phyloP scores from a whole-genome alignment of 768 basidiomycete species.

The Panaeolus papilionaceus region DNA sequence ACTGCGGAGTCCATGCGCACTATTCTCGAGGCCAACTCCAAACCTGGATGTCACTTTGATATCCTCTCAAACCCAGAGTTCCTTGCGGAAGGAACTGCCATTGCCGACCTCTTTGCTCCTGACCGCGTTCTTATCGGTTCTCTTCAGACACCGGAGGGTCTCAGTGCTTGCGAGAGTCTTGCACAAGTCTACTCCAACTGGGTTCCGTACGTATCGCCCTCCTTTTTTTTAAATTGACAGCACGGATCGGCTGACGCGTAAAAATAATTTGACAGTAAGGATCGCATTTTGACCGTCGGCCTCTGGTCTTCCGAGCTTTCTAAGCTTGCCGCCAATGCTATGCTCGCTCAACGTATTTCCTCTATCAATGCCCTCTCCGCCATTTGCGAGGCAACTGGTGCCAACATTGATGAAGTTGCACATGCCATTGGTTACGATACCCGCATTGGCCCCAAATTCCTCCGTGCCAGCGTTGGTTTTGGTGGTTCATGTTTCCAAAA shows the following conservation, averaged over 20 bases:
- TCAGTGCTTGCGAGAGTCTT: conserved; percentile 78
- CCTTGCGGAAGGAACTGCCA: conserved; percentile 97
- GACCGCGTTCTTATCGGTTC: conserved; percentile 98
- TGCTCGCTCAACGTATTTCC: conserved; percentile 99
- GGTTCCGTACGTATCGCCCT: conserved; percentile 76
- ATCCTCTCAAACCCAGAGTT: conserved; percentile 99
- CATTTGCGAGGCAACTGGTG: conserved; percentile 98
- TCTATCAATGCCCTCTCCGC: conserved; percentile 98
- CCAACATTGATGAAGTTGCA: conserved; percentile 98
- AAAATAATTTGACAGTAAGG: conserved; percentile 47
- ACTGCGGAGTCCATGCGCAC: conserved; percentile 99
- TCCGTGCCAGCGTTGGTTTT: conserved; percentile 95
- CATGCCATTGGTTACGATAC: conserved; percentile 93
- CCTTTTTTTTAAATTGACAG: conserved; percentile 9
- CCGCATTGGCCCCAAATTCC: conserved; percentile 93
- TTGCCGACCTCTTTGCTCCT: conserved; percentile 84
- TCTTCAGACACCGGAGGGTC: conserved; percentile 87
- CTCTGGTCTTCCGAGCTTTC: conserved; percentile 99
- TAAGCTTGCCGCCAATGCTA: conserved; percentile 98
- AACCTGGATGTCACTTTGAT: conserved; percentile 88
- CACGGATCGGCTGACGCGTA: neutral
- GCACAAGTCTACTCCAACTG: conserved; percentile 91
- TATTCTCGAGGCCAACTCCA: conserved; percentile 98
- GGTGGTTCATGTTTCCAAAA: conserved; percentile 99
- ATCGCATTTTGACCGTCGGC: conserved; percentile 91